Evolutionary conservation across 169 alveolate species (phyloP).

Genomic region (Babesia ovata): DNA sequence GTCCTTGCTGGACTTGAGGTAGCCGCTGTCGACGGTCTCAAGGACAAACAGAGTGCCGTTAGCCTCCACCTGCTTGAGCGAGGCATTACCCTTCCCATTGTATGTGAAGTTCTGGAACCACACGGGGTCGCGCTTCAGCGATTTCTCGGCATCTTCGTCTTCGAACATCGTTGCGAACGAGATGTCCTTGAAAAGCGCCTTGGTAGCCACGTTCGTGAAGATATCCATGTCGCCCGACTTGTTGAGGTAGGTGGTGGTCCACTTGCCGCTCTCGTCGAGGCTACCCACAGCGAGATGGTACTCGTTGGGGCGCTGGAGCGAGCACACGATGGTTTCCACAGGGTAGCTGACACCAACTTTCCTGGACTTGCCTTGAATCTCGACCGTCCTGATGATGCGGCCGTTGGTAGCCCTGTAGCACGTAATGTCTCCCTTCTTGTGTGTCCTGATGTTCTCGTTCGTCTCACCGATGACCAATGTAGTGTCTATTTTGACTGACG

Average conservation of each 20-base stretch:
- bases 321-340: conserved; percentile 9
- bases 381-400: background rate
- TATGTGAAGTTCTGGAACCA: background rate
- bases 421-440: background rate
- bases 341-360: background rate
- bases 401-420: conserved; percentile 39
- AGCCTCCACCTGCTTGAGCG: conserved; percentile 17
- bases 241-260: conserved; percentile 12
- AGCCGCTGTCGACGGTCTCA: conserved; percentile 24
- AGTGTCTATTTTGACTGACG: background rate
- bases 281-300: conserved; percentile 25
- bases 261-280: conserved; percentile 1
- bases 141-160: background rate
- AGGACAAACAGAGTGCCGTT: conserved; percentile 4
- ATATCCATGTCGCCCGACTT: conserved; percentile 3
- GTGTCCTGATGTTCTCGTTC: background rate
- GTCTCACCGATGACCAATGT: background rate
- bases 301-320: background rate
- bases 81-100: conserved; percentile 24
- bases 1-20: background rate
- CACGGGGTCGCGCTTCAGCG: background rate
- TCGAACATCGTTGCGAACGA: background rate
- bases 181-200: background rate
- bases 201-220: conserved; percentile 5
- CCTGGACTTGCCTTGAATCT: conserved; percentile 18